Conservation (phyloP, 176 grass and related monocot species). For the Oryza longistaminata region DNA sequence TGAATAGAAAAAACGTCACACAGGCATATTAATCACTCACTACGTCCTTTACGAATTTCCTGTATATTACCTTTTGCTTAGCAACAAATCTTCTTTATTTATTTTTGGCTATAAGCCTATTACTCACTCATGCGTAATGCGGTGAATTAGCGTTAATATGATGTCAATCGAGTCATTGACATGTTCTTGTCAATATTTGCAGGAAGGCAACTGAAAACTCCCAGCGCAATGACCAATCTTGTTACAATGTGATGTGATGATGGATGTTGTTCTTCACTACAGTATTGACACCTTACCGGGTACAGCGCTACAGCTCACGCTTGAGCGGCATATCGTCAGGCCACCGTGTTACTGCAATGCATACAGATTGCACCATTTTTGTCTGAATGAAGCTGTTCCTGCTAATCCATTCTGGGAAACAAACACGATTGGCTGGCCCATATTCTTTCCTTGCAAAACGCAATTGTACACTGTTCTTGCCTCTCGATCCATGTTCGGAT, state of each 20-base stretch:
- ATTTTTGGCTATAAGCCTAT: background rate
- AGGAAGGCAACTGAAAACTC: constrained; percentile 26
- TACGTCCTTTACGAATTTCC: background rate
- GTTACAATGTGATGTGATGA: background rate
- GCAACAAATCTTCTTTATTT: background rate
- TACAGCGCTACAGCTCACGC: background rate
- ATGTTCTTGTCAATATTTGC: background rate
- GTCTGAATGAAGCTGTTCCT: background rate
- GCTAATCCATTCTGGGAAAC: background rate
- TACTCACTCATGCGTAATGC: background rate
- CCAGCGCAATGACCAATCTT: background rate
- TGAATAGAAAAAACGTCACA: background rate
- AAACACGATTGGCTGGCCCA: too few species aligned
- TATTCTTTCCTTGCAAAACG: too few species aligned
- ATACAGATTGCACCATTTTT: background rate
- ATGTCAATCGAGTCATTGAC: background rate
- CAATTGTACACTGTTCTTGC: background rate
- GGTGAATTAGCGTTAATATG: background rate
- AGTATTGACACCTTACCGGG: background rate
- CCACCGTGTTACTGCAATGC: background rate
- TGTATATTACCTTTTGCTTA: background rate
- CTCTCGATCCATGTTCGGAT: background rate
- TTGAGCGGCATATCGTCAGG: background rate
- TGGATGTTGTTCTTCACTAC: background rate
- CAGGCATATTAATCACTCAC: background rate